These are phyloP conservation scores for Histomonas meleagridis DNA, from an alignment of 208 protist genomes.

Conservation along the genomic window DNA sequence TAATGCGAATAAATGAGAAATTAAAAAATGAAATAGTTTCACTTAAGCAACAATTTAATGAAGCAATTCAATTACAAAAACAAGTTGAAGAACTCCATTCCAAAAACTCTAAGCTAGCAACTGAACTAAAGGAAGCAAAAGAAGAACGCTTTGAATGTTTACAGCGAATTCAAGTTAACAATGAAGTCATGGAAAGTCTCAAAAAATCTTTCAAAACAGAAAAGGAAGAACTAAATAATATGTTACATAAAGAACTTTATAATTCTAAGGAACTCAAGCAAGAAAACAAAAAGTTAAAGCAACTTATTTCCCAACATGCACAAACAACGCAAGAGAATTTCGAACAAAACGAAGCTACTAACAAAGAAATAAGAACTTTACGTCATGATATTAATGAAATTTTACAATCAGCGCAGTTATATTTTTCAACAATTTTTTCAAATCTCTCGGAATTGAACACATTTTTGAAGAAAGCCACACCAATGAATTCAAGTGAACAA, in stretches of 20 bases:
- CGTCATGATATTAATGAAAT: neutral
- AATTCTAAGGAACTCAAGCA: neutral
- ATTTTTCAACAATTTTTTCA: neutral
- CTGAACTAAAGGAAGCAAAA: neutral
- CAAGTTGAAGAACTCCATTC: neutral
- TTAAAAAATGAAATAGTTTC: neutral
- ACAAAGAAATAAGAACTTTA: too few relatives aligned
- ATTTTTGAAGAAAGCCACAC: too few relatives aligned
- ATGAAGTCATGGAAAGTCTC: neutral
- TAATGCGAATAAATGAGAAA: neutral
- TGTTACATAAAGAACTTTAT: neutral
- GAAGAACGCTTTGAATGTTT: neutral
- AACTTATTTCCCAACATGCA: too few relatives aligned
- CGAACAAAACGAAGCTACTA: too few relatives aligned
- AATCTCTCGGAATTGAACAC: too few relatives aligned
- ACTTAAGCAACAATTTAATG: slow-evolving; percentile 7
- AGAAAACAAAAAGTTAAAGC: too few relatives aligned
- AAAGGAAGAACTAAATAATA: neutral
- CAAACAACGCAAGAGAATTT: too few relatives aligned
- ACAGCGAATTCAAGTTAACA: neutral
- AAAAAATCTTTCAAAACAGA: neutral
- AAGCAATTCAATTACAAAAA: neutral
- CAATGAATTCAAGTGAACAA: too few relatives aligned
- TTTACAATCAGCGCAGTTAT: neutral
- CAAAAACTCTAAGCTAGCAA: neutral